phyloP scores from a whole-genome alignment of 371 early-diverging fungal species.

The Apophysomyces sp. region DNA sequence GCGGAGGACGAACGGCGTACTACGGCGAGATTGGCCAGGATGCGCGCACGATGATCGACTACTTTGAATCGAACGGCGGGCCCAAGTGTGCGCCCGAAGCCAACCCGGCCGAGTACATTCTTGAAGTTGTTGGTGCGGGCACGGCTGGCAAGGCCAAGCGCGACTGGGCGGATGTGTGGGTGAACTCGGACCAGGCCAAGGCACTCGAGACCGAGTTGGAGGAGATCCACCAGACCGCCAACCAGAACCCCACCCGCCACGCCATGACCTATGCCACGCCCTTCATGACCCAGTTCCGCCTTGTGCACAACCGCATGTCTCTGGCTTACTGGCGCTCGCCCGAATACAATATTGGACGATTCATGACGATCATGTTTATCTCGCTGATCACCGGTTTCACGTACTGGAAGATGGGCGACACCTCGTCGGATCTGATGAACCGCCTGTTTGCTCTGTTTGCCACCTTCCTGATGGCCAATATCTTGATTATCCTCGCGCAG shows the following conservation, averaged over 20 bases:
- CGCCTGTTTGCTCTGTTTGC: slow-evolving; percentile 67
- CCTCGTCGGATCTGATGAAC: slow-evolving; percentile 57
- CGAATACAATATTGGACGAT: slow-evolving; percentile 57
- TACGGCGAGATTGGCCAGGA: slow-evolving; percentile 64
- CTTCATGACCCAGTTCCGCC: slow-evolving; percentile 30
- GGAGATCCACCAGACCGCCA: slow-evolving; percentile 15
- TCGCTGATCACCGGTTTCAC: slow-evolving; percentile 53
- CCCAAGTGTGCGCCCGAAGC: slow-evolving; percentile 49
- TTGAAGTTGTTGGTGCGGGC: slow-evolving; percentile 50
- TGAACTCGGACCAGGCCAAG: slow-evolving; percentile 27
- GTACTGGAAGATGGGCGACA: slow-evolving; percentile 53
- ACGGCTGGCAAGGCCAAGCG: slow-evolving; percentile 39
- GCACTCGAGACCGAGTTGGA: slow-evolving; percentile 24
- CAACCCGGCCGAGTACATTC: slow-evolving; percentile 75
- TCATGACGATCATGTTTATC: slow-evolving; percentile 37
- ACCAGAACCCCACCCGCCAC: slow-evolving; percentile 15
- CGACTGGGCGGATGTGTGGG: slow-evolving; percentile 61
- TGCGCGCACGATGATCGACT: slow-evolving; percentile 50
- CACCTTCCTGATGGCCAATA: slow-evolving; percentile 58
- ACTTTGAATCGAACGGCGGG: slow-evolving; percentile 64
- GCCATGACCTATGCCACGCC: slow-evolving; percentile 27
- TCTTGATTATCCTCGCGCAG: slow-evolving; percentile 64
- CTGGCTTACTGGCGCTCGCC: slow-evolving; percentile 55
- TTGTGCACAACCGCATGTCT: slow-evolving; percentile 53
- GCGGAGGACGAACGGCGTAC: slow-evolving; percentile 62